Percentiles rank a stretch among this genome's conserved stretches.
Conservation (phyloP, 306 rosid genomes). For the Echinosophora koreensis region DNA sequence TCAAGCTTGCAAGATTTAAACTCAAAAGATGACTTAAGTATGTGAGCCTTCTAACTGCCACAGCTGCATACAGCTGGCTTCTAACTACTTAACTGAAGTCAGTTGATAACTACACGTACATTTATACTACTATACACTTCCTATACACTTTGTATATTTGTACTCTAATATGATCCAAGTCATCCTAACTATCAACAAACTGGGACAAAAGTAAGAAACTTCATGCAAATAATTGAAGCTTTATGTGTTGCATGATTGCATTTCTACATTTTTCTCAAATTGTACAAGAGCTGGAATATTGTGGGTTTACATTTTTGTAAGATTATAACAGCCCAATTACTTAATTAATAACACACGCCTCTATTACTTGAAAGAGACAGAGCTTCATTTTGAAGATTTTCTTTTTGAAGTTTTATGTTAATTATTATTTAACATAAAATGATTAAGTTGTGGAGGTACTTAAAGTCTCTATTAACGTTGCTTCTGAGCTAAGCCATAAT, state of each 20-base stretch:
- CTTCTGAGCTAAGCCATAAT: constrained; percentile 39
- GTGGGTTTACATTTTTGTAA: constrained; percentile 4
- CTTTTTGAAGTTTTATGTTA: background rate
- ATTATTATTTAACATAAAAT: background rate
- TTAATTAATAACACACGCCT: background rate
- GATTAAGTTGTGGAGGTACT: background rate
- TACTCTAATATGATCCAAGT: too few relatives aligned
- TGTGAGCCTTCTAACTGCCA: too few relatives aligned
- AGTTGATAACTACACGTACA: too few relatives aligned
- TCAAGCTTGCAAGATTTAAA: too few relatives aligned
- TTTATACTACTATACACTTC: too few relatives aligned
- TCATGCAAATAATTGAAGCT: background rate
- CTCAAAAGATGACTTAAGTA: too few relatives aligned
- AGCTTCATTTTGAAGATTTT: background rate
- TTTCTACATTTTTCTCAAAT: background rate
- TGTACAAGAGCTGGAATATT: constrained; percentile 21
- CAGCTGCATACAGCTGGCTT: too few relatives aligned
- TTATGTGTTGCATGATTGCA: background rate
- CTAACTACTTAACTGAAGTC: too few relatives aligned
- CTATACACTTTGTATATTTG: too few relatives aligned
- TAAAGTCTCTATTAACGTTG: constrained; percentile 40
- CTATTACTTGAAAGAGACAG: background rate
- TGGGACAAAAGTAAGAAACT: background rate
- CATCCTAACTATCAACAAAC: background rate
- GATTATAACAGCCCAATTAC: background rate